These are phyloP conservation scores for Takakia lepidozioides DNA, from an alignment of 225 moss, liverwort and hornwort genomes.

Conservation along the genomic window DNA sequence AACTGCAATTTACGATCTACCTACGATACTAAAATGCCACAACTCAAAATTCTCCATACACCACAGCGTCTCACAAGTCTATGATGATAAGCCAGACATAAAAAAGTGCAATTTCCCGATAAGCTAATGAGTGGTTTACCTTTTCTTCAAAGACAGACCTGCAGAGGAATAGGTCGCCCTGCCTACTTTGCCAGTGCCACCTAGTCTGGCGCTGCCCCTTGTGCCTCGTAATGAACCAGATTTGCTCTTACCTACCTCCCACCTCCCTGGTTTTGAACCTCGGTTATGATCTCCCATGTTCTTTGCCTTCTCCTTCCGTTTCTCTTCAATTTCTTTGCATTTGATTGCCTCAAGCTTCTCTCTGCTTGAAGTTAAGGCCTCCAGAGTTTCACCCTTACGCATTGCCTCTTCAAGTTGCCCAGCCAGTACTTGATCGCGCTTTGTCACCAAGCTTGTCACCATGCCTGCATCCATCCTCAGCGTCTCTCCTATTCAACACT, in stretches of 20 bases:
- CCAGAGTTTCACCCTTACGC: constrained; percentile 78
- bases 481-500: background rate
- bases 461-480: constrained; percentile 42
- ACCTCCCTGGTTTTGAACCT: constrained; percentile 35
- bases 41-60: too few relatives aligned
- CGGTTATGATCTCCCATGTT: constrained; percentile 31
- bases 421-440: constrained; percentile 81
- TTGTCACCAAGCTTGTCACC: constrained; percentile 86
- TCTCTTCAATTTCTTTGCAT: constrained; percentile 52
- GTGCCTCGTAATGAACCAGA: constrained; percentile 31
- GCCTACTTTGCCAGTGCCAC: too few relatives aligned
- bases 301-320: constrained; percentile 44
- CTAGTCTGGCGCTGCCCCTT: constrained; percentile 26
- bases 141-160: too few relatives aligned
- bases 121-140: too few relatives aligned
- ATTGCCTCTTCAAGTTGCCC: constrained; percentile 88
- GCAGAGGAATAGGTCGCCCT: too few relatives aligned
- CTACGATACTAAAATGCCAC: too few relatives aligned
- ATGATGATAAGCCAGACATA: too few relatives aligned
- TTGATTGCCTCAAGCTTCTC: constrained; percentile 65
- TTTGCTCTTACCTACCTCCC: constrained; percentile 23
- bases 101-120: too few relatives aligned
- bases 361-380: constrained; percentile 65
- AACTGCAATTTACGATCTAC: too few relatives aligned
- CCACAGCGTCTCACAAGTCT: too few relatives aligned